phyloP scores from a whole-genome alignment of 495 filamentous ascomycete genomes.

The Hyaloscypha variabilis region DNA sequence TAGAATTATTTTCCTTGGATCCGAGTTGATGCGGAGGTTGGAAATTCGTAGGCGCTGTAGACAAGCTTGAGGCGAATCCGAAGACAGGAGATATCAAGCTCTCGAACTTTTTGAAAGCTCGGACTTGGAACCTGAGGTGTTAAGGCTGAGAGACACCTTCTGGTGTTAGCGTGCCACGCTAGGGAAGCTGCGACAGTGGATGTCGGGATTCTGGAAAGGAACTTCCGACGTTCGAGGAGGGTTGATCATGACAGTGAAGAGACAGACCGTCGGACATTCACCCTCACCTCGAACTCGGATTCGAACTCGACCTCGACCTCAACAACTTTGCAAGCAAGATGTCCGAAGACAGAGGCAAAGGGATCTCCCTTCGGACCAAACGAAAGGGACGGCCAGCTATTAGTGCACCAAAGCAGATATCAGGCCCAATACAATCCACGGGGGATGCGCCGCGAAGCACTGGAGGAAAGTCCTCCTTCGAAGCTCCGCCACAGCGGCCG shows the following conservation, averaged over 20 bases:
- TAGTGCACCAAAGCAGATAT: slow-evolving; percentile 83
- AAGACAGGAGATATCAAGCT: slow-evolving; percentile 7
- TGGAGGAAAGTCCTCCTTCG: slow-evolving; percentile 28
- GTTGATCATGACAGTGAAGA: neutral
- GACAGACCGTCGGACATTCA: too few relatives aligned
- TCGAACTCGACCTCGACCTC: neutral
- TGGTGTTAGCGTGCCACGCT: neutral
- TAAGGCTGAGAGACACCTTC: neutral
- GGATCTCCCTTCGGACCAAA: slow-evolving; percentile 90
- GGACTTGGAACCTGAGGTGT: neutral
- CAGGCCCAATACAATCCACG: slow-evolving; percentile 57
- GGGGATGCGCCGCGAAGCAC: slow-evolving; percentile 21
- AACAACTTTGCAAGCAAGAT: slow-evolving; percentile 30
- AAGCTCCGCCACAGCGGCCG: slow-evolving; percentile 26
- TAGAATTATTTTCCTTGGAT: slow-evolving; percentile 18
- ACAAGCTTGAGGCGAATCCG: neutral
- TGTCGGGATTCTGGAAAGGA: neutral
- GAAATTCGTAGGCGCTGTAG: slow-evolving; percentile 21
- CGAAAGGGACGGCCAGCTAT: slow-evolving; percentile 76
- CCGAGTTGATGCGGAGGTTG: neutral
- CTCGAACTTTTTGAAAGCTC: neutral
- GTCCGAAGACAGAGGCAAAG: slow-evolving; percentile 59
- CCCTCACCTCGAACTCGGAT: too few relatives aligned
- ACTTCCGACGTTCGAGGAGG: neutral
- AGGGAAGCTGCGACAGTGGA: neutral